These are phyloP conservation scores for Aspergillus amoenus DNA, from an alignment of 2,329 filamentous ascomycete species.

Conservation along the genomic window DNA sequence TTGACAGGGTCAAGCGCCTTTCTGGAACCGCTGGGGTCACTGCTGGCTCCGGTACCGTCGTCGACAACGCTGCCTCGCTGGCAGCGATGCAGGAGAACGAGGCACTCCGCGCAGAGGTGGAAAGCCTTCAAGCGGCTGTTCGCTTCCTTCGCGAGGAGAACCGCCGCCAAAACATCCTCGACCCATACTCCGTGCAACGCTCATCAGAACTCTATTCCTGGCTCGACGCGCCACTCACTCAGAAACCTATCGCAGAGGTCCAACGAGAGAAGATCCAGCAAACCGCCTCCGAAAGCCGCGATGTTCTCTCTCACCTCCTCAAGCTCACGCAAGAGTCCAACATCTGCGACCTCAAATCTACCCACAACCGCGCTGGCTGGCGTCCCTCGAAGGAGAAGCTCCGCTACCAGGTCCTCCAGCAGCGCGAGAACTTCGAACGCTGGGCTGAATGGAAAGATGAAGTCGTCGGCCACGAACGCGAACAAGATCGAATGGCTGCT, in stretches of 20 bases:
- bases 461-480: conserved; percentile 37
- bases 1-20: conserved; percentile 44
- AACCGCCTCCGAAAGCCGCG: conserved; percentile 42
- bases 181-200: conserved; percentile 43
- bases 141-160: conserved; percentile 48
- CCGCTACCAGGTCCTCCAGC: conserved; percentile 44
- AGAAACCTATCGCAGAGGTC: conserved; percentile 19
- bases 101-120: conserved; percentile 42
- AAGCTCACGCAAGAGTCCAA: conserved; percentile 43
- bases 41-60: conserved; percentile 37
- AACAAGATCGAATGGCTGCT: conserved; percentile 36
- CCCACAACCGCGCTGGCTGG: conserved; percentile 37
- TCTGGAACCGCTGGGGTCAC: conserved; percentile 39
- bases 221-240: conserved; percentile 43
- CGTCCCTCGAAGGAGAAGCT: conserved; percentile 44
- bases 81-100: conserved; percentile 46
- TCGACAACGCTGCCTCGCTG: conserved; percentile 40
- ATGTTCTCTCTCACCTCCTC: conserved; percentile 44
- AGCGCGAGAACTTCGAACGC: conserved; percentile 47
- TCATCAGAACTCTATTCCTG: conserved; percentile 43
- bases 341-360: conserved; percentile 40
- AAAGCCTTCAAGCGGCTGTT: conserved; percentile 46
- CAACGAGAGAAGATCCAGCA: conserved; percentile 35
- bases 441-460: conserved; percentile 47
- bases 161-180: conserved; percentile 39